Evolutionary conservation across 2,329 filamentous ascomycete genomes (phyloP).

Genomic region (Colletotrichum acutatum): DNA sequence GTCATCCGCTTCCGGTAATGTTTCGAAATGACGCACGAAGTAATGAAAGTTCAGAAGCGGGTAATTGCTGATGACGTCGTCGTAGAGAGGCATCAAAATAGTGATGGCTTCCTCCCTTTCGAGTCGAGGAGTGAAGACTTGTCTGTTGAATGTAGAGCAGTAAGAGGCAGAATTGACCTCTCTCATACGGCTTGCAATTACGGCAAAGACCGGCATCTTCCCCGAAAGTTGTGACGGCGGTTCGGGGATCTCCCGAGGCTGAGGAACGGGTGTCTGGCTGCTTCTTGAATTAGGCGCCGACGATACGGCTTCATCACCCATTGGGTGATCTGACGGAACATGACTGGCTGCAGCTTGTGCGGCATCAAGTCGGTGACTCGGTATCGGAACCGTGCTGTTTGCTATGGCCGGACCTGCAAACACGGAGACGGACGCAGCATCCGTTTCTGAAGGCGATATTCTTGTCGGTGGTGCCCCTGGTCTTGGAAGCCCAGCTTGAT

Average conservation of each 20-base stretch:
- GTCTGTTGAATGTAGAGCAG: slow-evolving; percentile 32
- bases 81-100: slow-evolving; percentile 25
- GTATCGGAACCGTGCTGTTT: not conserved
- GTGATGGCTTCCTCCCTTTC: slow-evolving; percentile 23
- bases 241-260: not conserved
- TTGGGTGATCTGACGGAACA: slow-evolving; percentile 4
- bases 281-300: not conserved
- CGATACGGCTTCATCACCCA: not conserved
- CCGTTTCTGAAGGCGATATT: slow-evolving; percentile 26
- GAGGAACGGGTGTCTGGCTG: not conserved
- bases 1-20: not conserved
- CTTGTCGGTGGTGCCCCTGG: slow-evolving; percentile 23
- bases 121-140: slow-evolving; percentile 27
- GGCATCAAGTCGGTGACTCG: not conserved
- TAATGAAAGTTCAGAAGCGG: slow-evolving; percentile 29
- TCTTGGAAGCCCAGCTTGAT: slow-evolving; percentile 21
- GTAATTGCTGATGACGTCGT: slow-evolving; percentile 15
- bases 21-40: slow-evolving; percentile 24
- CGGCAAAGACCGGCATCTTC: slow-evolving; percentile 24
- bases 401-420: slow-evolving; percentile 1
- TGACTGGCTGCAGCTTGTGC: slow-evolving; percentile 5
- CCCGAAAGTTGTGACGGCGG: not conserved
- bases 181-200: slow-evolving; percentile 18
- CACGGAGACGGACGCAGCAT: slow-evolving; percentile 24
- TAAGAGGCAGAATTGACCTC: slow-evolving; percentile 24